Conservation (phyloP, 495 filamentous ascomycete genomes). For the Apodospora peruviana region DNA sequence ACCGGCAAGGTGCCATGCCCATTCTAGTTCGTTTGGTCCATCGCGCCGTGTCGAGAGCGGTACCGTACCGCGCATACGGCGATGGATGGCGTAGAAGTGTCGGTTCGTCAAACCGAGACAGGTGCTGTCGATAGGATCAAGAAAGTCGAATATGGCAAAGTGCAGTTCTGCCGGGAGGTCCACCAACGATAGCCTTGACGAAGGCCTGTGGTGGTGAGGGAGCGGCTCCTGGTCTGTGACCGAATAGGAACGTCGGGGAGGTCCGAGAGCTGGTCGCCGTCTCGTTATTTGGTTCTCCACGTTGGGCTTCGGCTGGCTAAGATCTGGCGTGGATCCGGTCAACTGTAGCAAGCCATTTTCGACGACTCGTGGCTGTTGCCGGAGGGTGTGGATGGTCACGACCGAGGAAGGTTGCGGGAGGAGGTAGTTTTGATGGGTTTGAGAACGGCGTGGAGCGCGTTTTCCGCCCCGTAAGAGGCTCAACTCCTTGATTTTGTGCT, state of each 20-base stretch:
- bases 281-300: neutral
- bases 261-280: slow-evolving; percentile 21
- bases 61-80: slow-evolving; percentile 43
- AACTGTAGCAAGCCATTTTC: neutral
- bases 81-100: slow-evolving; percentile 48
- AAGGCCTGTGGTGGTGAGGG: slow-evolving; percentile 33
- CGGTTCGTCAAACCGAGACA: slow-evolving; percentile 48
- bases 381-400: slow-evolving; percentile 15
- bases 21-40: slow-evolving; percentile 51
- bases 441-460: slow-evolving; percentile 24
- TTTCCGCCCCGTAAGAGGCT: slow-evolving; percentile 8
- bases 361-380: slow-evolving; percentile 6
- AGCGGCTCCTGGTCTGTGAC: slow-evolving; percentile 43
- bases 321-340: neutral
- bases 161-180: slow-evolving; percentile 56
- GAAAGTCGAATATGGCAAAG: slow-evolving; percentile 45
- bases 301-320: slow-evolving; percentile 1
- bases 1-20: slow-evolving; percentile 47
- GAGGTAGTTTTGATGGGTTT: slow-evolving; percentile 28
- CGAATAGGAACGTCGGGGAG: slow-evolving; percentile 40
- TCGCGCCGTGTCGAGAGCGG: slow-evolving; percentile 40
- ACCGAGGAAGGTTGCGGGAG: slow-evolving; percentile 15
- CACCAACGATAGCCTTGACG: slow-evolving; percentile 28
- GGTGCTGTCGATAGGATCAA: slow-evolving; percentile 51
- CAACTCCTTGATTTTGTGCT: slow-evolving; percentile 21